Base-by-base conservation (phyloP, 129 eudicot genomes). In the Arctium lappa region DNA sequence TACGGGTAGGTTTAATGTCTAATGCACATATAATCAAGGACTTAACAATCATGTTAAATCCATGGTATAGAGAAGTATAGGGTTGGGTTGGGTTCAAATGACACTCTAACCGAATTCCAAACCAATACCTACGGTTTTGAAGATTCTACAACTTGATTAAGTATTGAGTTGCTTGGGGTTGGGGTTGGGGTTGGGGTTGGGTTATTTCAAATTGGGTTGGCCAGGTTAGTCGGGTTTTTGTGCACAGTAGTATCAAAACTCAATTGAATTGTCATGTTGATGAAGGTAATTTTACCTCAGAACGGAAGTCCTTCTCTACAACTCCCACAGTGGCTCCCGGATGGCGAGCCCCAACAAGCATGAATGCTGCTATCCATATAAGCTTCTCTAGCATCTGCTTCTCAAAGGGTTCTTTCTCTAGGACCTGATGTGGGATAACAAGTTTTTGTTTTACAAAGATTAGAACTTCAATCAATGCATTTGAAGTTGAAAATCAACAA, bases 311-410 rank as follows among this genome's bases (percentile, higher is more conserved):
- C 80, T 95, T 95, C 88, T 92, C 97, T 0, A 92, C 97, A 32
- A 18, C 90, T 70, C 98, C 97, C 10, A 95, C 97, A 38, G 94
- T 91, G 74, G 97, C 97, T 68, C 99, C 98, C 72, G 97, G 97
- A 89, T 95, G 94, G 63, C 92, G 97, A 72, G 94, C 97, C 71
- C 98, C 97, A 72, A 92, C 97, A 74, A 95, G 98, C 98, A 95
- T 95, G 88, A 95, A 95, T 30, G 98, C 98, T 16, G 91, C 83
- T 82, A 95, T 92, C 98, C 98, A 95, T 87, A 95, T 92, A 83
- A 92, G 97, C 80, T 95, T 95, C 88, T 95, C 97, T 42, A 95
- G 84, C 97, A 95, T 95, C 84, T 95, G 97, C 86, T 95, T 92
- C 87, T 91, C 86, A 79, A 95, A 95, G 1, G 96, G 87, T 37